A percentile compares a stretch with the other conserved stretches of the same genome.
phyloP scores from a whole-genome alignment of 331 rosid genomes.

The Stylosanthes scabra region DNA sequence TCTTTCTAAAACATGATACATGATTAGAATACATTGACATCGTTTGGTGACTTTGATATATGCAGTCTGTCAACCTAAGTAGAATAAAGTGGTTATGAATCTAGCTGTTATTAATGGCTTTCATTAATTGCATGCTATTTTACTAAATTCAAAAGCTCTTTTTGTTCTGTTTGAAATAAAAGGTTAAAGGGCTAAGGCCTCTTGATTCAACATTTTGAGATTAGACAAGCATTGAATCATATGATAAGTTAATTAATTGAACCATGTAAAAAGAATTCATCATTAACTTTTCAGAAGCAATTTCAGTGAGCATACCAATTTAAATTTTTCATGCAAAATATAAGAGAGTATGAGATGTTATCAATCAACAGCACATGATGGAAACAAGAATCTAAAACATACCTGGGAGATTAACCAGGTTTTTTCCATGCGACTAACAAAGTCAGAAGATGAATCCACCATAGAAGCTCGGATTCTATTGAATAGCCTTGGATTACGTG shows the following conservation, averaged over 20 bases:
- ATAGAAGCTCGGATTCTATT: slow-evolving; percentile 68
- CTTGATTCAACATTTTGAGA: neutral
- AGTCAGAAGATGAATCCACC: slow-evolving; percentile 87
- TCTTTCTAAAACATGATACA: too few species aligned
- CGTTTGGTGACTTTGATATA: too few species aligned
- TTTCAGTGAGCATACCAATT: too few species aligned
- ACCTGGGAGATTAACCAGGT: slow-evolving; percentile 95
- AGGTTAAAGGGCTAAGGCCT: neutral
- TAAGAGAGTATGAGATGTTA: too few species aligned
- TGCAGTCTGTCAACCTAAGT: too few species aligned
- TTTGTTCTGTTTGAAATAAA: neutral
- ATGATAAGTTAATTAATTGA: too few species aligned
- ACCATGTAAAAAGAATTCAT: neutral
- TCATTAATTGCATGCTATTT: too few species aligned
- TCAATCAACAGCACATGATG: neutral
- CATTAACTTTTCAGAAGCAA: neutral
- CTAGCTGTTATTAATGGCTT: too few species aligned
- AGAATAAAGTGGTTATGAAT: too few species aligned
- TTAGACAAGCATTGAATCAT: neutral
- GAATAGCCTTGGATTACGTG: slow-evolving; percentile 29
- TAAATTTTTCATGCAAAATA: too few species aligned
- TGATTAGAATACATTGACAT: too few species aligned
- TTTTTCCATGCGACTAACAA: slow-evolving; percentile 76
- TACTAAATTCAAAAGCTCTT: neutral
- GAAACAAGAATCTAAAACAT: neutral